phyloP scores from a whole-genome alignment of 768 basidiomycete genomes.

The Xanthoconium purpureum region DNA sequence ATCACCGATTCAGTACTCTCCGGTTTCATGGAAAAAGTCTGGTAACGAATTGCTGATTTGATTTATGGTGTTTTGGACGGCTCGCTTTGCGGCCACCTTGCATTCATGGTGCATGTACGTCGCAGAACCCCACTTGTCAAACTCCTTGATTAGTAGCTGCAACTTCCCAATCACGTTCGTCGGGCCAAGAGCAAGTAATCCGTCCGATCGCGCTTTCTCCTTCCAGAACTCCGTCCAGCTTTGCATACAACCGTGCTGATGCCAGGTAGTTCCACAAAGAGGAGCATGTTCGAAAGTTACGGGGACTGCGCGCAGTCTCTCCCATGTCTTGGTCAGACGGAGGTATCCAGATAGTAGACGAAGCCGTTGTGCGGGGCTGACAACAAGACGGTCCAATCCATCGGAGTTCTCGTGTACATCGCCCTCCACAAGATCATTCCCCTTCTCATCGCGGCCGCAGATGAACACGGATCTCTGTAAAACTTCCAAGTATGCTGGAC shows the following conservation, averaged over 20 bases:
- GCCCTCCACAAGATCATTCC: slow-evolving; percentile 26
- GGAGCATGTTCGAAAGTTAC: slow-evolving; percentile 63
- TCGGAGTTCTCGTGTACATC: slow-evolving; percentile 33
- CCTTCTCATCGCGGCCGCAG: slow-evolving; percentile 12
- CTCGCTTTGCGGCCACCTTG: slow-evolving; percentile 53
- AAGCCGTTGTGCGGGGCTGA: slow-evolving; percentile 57
- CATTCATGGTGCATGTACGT: slow-evolving; percentile 83
- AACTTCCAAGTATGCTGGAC: slow-evolving; percentile 70
- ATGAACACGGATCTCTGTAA: slow-evolving; percentile 54
- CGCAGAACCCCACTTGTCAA: slow-evolving; percentile 66
- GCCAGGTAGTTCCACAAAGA: slow-evolving; percentile 65
- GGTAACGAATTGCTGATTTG: slow-evolving; percentile 57
- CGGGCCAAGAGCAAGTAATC: slow-evolving; percentile 54
- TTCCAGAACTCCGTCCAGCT: slow-evolving; percentile 81
- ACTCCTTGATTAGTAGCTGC: slow-evolving; percentile 60
- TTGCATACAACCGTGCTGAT: slow-evolving; percentile 68
- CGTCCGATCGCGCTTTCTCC: slow-evolving; percentile 63
- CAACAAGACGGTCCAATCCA: slow-evolving; percentile 46
- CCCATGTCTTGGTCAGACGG: slow-evolving; percentile 65
- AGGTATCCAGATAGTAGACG: slow-evolving; percentile 69
- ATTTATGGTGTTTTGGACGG: slow-evolving; percentile 54
- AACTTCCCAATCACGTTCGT: slow-evolving; percentile 69
- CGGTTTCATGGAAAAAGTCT: slow-evolving; percentile 52
- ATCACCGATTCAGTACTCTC: slow-evolving; percentile 26
- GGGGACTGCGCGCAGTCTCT: slow-evolving; percentile 53